These are phyloP conservation scores for Pythium diclinum DNA, from an alignment of 352 stramenopile genomes.

Conservation along the genomic window DNA sequence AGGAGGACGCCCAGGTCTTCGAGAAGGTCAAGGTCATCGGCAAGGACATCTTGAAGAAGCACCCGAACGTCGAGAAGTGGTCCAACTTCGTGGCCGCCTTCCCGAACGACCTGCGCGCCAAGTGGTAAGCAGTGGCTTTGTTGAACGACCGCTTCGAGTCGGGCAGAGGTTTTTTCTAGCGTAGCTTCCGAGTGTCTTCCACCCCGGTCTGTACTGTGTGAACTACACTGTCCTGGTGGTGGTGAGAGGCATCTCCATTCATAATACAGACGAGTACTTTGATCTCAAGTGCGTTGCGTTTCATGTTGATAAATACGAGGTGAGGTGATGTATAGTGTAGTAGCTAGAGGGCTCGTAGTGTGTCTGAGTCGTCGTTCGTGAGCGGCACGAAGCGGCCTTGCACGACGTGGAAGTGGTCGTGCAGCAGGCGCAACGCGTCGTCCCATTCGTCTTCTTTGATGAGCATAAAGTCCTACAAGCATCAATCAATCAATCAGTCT, in stretches of 20 bases:
- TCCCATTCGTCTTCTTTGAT: constrained; percentile 74
- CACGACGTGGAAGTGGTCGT: constrained; percentile 40
- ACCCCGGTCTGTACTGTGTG: neutral
- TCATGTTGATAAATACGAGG: constrained; percentile 16
- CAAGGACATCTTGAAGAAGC: constrained; percentile 70
- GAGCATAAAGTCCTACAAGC: constrained; percentile 53
- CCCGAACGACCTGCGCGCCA: constrained; percentile 67
- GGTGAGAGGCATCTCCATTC: neutral
- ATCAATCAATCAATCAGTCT: constrained; percentile 4
- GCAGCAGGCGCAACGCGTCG: constrained; percentile 43
- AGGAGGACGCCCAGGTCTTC: constrained; percentile 62
- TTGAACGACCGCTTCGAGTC: neutral
- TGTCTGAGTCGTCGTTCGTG: constrained; percentile 7
- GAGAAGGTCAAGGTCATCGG: constrained; percentile 77
- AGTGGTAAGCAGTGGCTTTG: constrained; percentile 43
- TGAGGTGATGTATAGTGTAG: neutral
- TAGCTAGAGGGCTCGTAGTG: neutral
- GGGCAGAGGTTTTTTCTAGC: neutral
- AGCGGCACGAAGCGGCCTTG: constrained; percentile 44
- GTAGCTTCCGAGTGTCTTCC: neutral
- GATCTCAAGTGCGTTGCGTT: neutral
- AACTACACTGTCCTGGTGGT: neutral
- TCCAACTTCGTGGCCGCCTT: constrained; percentile 69
- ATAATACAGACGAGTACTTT: neutral
- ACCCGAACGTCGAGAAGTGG: constrained; percentile 78